Evolutionary conservation across 176 grass and related monocot species (phyloP).

Genomic region (Triticum timopheevii): DNA sequence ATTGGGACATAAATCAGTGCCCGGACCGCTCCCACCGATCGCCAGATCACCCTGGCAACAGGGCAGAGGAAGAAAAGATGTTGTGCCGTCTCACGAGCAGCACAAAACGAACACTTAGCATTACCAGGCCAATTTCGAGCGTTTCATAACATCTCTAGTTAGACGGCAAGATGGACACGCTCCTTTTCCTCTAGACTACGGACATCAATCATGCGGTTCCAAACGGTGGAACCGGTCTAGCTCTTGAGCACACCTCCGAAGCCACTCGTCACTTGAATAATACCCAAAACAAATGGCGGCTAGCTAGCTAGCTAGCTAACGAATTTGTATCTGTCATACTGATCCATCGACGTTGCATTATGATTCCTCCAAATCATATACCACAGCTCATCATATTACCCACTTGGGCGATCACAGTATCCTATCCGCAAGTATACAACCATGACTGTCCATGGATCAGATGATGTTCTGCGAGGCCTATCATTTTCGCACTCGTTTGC

Average conservation of each 20-base stretch:
- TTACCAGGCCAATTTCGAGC: too few relatives aligned
- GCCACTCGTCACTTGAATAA: background rate
- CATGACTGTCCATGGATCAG: background rate
- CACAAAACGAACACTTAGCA: too few relatives aligned
- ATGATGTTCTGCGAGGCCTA: background rate
- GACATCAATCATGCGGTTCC: background rate
- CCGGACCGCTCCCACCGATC: too few relatives aligned
- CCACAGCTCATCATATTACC: background rate
- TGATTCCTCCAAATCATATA: constrained; percentile 28
- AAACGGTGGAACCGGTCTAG: background rate
- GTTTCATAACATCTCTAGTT: too few relatives aligned
- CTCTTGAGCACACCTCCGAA: background rate
- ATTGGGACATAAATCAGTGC: too few relatives aligned
- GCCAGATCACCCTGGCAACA: too few relatives aligned
- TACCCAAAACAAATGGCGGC: constrained; percentile 4
- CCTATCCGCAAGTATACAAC: background rate
- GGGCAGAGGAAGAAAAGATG: too few relatives aligned
- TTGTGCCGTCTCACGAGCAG: too few relatives aligned
- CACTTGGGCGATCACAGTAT: background rate
- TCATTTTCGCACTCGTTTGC: constrained; percentile 22
- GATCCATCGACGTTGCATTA: constrained; percentile 3
- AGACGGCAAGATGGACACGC: too few relatives aligned
- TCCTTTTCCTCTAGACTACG: background rate
- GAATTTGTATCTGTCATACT: constrained; percentile 12
- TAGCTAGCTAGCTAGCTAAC: constrained; percentile 1